phyloP scores from a whole-genome alignment of 345 rosid genomes.

The Melastoma malabathricum region DNA sequence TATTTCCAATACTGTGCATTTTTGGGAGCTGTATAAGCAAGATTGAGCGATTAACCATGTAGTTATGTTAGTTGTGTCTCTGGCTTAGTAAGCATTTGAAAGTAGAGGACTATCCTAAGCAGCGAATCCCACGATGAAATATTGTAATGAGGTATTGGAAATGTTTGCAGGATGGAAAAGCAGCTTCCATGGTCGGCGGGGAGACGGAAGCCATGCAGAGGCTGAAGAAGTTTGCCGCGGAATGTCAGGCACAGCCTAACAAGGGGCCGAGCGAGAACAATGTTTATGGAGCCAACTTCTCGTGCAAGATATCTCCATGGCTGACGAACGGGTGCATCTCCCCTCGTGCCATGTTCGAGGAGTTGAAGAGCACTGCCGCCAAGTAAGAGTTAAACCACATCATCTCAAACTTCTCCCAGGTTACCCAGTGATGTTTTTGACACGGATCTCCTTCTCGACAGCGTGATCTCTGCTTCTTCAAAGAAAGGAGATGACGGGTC shows the following conservation, averaged over 20 bases:
- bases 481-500: constrained; percentile 12
- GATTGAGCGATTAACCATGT: too few relatives aligned
- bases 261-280: constrained; percentile 43
- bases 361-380: constrained; percentile 68
- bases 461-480: constrained; percentile 23
- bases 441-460: constrained; percentile 3
- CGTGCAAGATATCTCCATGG: constrained; percentile 97
- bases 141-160: neutral
- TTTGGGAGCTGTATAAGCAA: too few relatives aligned
- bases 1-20: too few relatives aligned
- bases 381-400: constrained; percentile 20
- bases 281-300: constrained; percentile 84
- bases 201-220: constrained; percentile 82
- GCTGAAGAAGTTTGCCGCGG: constrained; percentile 66
- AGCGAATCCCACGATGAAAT: too few relatives aligned
- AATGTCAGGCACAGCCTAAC: constrained; percentile 67
- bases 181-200: constrained; percentile 74
- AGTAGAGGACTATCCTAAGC: too few relatives aligned
- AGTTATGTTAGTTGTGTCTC: too few relatives aligned
- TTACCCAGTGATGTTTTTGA: neutral
- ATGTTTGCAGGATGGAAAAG: constrained; percentile 47
- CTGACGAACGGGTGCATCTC: constrained; percentile 78
- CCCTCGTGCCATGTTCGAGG: constrained; percentile 85
- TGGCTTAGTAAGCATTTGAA: too few relatives aligned
- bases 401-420: neutral